phyloP scores from a whole-genome alignment of 1,284 basidiomycete genomes.

The Papiliotrema flavescens region DNA sequence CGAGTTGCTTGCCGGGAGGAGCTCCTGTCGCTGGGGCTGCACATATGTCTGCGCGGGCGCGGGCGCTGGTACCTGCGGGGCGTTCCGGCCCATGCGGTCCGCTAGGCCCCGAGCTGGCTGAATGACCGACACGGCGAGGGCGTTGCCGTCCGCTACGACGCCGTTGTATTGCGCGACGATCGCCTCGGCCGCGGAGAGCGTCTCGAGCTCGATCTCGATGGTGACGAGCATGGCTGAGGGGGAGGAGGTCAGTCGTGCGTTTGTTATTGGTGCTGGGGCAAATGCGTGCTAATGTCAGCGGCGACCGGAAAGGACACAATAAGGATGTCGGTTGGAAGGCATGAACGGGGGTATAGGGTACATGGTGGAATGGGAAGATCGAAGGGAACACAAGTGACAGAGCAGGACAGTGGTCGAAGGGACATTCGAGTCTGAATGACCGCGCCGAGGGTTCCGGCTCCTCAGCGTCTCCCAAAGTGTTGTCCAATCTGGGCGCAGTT shows the following conservation, averaged over 20 bases:
- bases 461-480: background rate
- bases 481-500: background rate
- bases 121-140: conserved; percentile 62
- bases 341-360: too few species aligned
- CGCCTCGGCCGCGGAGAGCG: conserved; percentile 59
- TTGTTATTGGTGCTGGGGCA: conserved; percentile 66
- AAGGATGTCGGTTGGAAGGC: too few species aligned
- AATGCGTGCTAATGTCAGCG: conserved; percentile 63
- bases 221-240: conserved; percentile 49
- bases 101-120: conserved; percentile 43
- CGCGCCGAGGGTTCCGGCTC: too few species aligned
- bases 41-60: background rate
- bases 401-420: too few species aligned
- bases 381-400: too few species aligned
- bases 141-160: conserved; percentile 74
- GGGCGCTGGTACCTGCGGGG: background rate
- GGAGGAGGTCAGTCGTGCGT: conserved; percentile 52
- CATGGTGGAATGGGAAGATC: too few species aligned
- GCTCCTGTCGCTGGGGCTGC: background rate
- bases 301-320: too few species aligned
- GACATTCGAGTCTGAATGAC: too few species aligned
- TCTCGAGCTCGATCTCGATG: conserved; percentile 71
- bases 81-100: conserved; percentile 42
- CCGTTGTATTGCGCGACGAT: conserved; percentile 73
- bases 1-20: background rate